Evolutionary conservation across 2,329 filamentous ascomycete species (phyloP).

Genomic region (Trichoderma aggressivum): DNA sequence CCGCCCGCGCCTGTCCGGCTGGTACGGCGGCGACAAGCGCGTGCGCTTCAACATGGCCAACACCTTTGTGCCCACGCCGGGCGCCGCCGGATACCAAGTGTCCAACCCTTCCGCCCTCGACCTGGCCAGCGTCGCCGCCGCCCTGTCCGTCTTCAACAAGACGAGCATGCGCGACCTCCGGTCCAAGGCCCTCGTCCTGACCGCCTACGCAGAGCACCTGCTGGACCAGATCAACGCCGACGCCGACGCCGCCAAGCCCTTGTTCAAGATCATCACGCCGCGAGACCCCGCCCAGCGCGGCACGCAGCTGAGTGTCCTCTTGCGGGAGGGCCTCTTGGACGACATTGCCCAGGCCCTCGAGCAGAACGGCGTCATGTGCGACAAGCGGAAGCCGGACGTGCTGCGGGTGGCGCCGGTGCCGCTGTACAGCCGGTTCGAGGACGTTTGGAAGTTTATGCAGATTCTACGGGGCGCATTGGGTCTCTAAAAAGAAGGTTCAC

Average conservation of each 20-base stretch:
- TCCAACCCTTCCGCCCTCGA: slow-evolving; percentile 79
- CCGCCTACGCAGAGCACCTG: slow-evolving; percentile 71
- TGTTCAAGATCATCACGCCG: slow-evolving; percentile 67
- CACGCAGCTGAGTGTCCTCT: slow-evolving; percentile 72
- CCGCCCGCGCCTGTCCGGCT: slow-evolving; percentile 68
- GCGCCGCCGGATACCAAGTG: slow-evolving; percentile 79
- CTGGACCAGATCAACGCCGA: slow-evolving; percentile 46
- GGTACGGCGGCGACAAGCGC: slow-evolving; percentile 80
- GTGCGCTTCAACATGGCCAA: slow-evolving; percentile 82
- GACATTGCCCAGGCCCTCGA: slow-evolving; percentile 61
- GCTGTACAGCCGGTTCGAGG: slow-evolving; percentile 76
- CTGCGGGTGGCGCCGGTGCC: slow-evolving; percentile 80
- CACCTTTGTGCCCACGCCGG: slow-evolving; percentile 70
- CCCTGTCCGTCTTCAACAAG: slow-evolving; percentile 69
- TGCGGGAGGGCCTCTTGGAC: slow-evolving; percentile 69
- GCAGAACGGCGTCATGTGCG: slow-evolving; percentile 68
- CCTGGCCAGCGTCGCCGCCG: slow-evolving; percentile 68
- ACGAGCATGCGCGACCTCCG: slow-evolving; percentile 68
- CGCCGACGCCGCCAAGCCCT: slow-evolving; percentile 29
- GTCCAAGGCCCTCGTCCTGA: slow-evolving; percentile 68
- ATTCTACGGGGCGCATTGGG: slow-evolving; percentile 36
- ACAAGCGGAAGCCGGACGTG: slow-evolving; percentile 82
- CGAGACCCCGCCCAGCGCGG: slow-evolving; percentile 64
- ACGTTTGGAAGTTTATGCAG: slow-evolving; percentile 57
- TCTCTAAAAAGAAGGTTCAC: slow-evolving; percentile 19